Evolutionary conservation across 495 filamentous ascomycete genomes (phyloP).

Genomic region (Aspergillus egyptiacus): DNA sequence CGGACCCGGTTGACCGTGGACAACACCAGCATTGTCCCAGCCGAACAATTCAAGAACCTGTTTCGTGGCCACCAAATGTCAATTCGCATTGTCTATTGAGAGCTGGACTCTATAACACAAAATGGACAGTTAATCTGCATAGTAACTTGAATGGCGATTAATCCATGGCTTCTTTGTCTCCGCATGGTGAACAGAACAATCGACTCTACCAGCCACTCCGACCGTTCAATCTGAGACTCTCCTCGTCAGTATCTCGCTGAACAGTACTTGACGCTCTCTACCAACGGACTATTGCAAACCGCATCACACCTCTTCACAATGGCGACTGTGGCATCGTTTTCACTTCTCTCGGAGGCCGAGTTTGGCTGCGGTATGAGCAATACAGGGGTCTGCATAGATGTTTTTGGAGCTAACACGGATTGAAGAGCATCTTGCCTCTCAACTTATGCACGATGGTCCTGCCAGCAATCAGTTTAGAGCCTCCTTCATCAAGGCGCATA

Average conservation of each 20-base stretch:
- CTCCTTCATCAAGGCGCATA: conserved; percentile 32
- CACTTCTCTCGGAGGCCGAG: conserved; percentile 38
- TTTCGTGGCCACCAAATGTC: neutral
- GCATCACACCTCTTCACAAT: conserved; percentile 15
- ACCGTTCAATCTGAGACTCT: conserved; percentile 3
- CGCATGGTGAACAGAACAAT: conserved; percentile 9
- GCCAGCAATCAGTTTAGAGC: conserved; percentile 36
- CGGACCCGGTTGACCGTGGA: conserved; percentile 10
- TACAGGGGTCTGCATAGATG: neutral
- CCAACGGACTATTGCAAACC: neutral
- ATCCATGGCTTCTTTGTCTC: conserved; percentile 18
- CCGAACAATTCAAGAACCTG: conserved; percentile 1
- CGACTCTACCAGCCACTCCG: conserved; percentile 9
- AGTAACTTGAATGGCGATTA: conserved; percentile 11
- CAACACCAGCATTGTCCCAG: conserved; percentile 5
- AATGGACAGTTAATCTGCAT: conserved; percentile 13
- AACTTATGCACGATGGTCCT: conserved; percentile 25
- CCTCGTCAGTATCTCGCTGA: no score
- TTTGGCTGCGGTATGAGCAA: conserved; percentile 42
- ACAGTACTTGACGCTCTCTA: neutral
- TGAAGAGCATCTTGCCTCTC: conserved; percentile 38
- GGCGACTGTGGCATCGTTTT: conserved; percentile 33
- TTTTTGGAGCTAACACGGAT: conserved; percentile 14
- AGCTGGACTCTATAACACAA: conserved; percentile 11
- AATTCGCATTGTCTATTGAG: neutral